Conservation (phyloP, 1,139 yeast genomes). For the Magnusiomyces paraingens region DNA sequence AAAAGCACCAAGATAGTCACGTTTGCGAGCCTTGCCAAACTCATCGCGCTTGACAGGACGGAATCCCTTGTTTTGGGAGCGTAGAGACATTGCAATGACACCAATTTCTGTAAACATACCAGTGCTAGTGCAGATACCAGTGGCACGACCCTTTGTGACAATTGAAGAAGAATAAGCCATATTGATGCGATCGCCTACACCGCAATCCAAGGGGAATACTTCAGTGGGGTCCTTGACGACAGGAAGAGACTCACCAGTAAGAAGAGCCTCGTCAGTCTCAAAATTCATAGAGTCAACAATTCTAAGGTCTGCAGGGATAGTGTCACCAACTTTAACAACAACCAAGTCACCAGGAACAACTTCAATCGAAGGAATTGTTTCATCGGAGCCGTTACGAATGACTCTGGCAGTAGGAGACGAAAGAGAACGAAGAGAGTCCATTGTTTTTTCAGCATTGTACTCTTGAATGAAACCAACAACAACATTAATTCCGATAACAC, state of each 20-base stretch:
- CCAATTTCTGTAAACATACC: conserved; percentile 75
- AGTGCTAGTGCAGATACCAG: conserved; percentile 57
- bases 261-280: conserved; percentile 74
- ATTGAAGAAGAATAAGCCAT: conserved; percentile 67
- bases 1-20: conserved; percentile 47
- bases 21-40: conserved; percentile 34
- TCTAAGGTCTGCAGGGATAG: conserved; percentile 72
- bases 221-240: conserved; percentile 49
- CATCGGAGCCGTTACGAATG: conserved; percentile 55
- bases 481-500: conserved; percentile 61
- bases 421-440: conserved; percentile 65
- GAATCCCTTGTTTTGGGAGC: conserved; percentile 35
- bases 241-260: conserved; percentile 78
- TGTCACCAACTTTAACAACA: conserved; percentile 63
- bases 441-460: conserved; percentile 68
- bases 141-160: conserved; percentile 72
- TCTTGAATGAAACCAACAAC: conserved; percentile 68
- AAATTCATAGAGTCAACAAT: conserved; percentile 56
- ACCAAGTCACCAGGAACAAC: conserved; percentile 77
- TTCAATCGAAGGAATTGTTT: conserved; percentile 56
- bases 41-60: conserved; percentile 34
- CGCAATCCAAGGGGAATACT: conserved; percentile 43
- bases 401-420: conserved; percentile 71
- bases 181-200: conserved; percentile 72
- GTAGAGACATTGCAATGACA: conserved; percentile 60